These are phyloP conservation scores for Paecilomyces variotii DNA, from an alignment of 2,329 filamentous ascomycete genomes.

Conservation along the genomic window DNA sequence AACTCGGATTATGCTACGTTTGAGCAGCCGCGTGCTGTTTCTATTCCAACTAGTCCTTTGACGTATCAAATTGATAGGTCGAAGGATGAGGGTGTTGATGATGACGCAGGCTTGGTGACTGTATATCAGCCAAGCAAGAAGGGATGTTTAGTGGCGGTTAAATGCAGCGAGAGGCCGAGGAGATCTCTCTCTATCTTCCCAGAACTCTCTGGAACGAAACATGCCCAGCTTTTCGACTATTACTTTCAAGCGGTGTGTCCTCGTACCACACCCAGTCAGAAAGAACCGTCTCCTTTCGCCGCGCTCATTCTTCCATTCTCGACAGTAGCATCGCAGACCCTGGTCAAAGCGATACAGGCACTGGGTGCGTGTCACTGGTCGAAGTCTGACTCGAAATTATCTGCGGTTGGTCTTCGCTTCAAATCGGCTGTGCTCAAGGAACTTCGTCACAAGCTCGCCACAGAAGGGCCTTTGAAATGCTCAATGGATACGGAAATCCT, in stretches of 20 bases:
- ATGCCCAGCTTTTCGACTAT: constrained; percentile 30
- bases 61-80: constrained; percentile 12
- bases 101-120: constrained; percentile 1
- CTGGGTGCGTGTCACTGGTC: constrained; percentile 32
- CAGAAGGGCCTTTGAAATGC: constrained; percentile 18
- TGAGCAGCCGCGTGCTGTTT: constrained; percentile 17
- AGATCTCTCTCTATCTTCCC: constrained; percentile 20
- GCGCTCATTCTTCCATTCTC: constrained; percentile 32
- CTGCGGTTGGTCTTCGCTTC: constrained; percentile 26
- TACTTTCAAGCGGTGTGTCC: constrained; percentile 35
- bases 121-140: neutral
- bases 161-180: neutral
- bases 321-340: constrained; percentile 25
- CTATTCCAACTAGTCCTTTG: constrained; percentile 8
- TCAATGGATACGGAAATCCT: constrained; percentile 27
- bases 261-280: constrained; percentile 30
- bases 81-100: constrained; percentile 8
- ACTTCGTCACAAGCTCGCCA: constrained; percentile 26
- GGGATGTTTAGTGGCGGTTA: neutral
- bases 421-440: constrained; percentile 30
- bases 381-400: constrained; percentile 21
- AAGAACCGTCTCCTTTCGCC: constrained; percentile 29
- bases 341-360: constrained; percentile 32
- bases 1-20: constrained; percentile 23
- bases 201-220: constrained; percentile 17